phyloP scores from a whole-genome alignment of 116 monocot genomes.

The Papilionanthe hybrid region DNA sequence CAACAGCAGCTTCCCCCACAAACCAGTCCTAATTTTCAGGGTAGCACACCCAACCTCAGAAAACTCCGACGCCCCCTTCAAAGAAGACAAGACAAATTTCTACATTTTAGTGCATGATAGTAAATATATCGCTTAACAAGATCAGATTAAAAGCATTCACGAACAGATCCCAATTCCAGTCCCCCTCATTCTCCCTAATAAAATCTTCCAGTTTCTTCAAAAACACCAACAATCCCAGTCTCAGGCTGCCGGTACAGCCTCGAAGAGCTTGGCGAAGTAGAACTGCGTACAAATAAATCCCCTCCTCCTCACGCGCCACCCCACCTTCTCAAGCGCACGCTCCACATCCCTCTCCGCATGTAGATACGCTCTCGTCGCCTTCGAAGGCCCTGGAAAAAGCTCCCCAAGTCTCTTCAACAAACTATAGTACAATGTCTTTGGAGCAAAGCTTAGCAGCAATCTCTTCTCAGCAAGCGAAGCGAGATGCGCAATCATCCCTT shows the following conservation, averaged over 20 bases:
- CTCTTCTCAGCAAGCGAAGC: constrained; percentile 81
- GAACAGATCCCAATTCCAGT: too few species aligned
- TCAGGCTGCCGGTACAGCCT: constrained; percentile 56
- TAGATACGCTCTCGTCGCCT: constrained; percentile 95
- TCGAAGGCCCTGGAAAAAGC: constrained; percentile 89
- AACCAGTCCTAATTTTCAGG: too few species aligned
- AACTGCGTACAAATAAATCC: constrained; percentile 78
- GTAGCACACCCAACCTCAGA: too few species aligned
- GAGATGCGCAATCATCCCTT: constrained; percentile 82
- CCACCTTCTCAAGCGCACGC: constrained; percentile 63
- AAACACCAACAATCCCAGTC: too few species aligned
- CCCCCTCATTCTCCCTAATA: too few species aligned
- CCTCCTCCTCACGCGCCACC: constrained; percentile 62
- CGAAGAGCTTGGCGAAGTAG: constrained; percentile 78
- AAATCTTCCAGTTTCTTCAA: too few species aligned
- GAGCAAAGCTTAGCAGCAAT: constrained; percentile 81
- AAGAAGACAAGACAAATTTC: too few species aligned
- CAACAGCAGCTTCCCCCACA: too few species aligned
- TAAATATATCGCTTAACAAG: too few species aligned
- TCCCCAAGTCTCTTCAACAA: constrained; percentile 84
- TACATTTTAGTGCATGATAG: too few species aligned
- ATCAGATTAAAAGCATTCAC: too few species aligned
- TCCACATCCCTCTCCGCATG: constrained; percentile 88
- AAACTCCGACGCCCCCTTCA: too few species aligned
- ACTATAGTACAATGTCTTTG: constrained; percentile 69